Evolutionary conservation across 2,329 filamentous ascomycete species (phyloP), one percentile per base, ranked within the genome.

Genomic region (Pleomassaria siparia): DNA sequence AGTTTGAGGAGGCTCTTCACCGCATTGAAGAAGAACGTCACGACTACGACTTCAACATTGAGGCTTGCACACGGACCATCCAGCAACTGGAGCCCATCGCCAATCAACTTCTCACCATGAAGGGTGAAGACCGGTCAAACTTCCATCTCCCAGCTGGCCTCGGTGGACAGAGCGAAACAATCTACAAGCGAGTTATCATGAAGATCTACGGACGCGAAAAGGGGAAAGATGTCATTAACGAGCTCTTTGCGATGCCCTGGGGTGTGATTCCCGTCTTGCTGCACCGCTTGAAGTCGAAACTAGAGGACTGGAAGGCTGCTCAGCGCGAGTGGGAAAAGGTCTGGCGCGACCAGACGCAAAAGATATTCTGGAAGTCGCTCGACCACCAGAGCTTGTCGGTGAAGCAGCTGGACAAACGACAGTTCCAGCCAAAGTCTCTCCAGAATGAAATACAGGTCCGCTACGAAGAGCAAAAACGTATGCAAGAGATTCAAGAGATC

Each of bases 241-340:
- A 95, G 63, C 85, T 99, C 74, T 95, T 95, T 67, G 79, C 80
- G 33, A 82, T 88, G 45, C 94, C 94, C 0, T 91, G 88, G 63
- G 85, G 86, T 30, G 91, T 97, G 2, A 84, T 99, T 2, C 94
- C 94, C 0, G 85, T 97, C 29, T 82, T 99, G 22, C 77, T 99
- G 50, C 87, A 89, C 43, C 84, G 94, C 11, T 80, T 99, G 59
- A 97, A 97, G 74, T 89, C 95, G 63, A 96, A 97, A 69, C 86
- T 95, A 36, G 94, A 99, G 70, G 91, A 97, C 63, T 99, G 94
- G 94, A 90, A 95, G 55, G 91, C 95, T 58, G 92, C 90, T 5
- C 91, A 89, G 78, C 89, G 94, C 25, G 95, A 99, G 68, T 99
- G 94, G 94, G 91, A 97, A 71, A 96, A 96, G 73, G 91, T 99